Conservation (phyloP, 345 rosid species). For the Gossypium anomalum region DNA sequence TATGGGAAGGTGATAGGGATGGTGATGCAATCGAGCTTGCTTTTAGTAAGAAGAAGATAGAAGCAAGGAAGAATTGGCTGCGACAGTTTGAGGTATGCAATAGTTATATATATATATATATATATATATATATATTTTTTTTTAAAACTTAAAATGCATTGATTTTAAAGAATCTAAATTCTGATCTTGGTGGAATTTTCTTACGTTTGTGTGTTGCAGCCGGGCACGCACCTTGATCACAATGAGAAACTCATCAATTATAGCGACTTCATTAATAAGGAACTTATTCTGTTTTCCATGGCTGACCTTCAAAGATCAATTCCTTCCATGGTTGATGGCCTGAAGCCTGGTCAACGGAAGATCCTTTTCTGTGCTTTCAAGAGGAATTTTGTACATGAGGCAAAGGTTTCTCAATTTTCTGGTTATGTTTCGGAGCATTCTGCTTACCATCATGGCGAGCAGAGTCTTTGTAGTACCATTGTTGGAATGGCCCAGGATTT, state of each 20-base stretch:
- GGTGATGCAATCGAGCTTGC: constrained; percentile 96
- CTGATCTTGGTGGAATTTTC: constrained; percentile 10
- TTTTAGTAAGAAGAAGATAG: constrained; percentile 92
- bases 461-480: constrained; percentile 77
- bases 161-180: neutral
- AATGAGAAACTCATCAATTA: constrained; percentile 53
- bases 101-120: neutral
- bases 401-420: constrained; percentile 73
- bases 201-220: constrained; percentile 42
- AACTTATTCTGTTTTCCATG: constrained; percentile 88
- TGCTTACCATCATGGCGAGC: constrained; percentile 97
- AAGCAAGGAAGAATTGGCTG: constrained; percentile 95
- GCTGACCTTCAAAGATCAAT: constrained; percentile 98
- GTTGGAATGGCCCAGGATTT: constrained; percentile 96
- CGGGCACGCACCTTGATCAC: constrained; percentile 90
- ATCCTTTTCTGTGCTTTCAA: constrained; percentile 84
- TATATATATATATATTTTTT: no score
- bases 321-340: constrained; percentile 95
- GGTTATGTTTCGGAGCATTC: constrained; percentile 89
- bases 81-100: constrained; percentile 63
- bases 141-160: neutral
- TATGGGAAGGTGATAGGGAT: constrained; percentile 75
- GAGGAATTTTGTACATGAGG: constrained; percentile 68
- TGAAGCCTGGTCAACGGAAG: constrained; percentile 97
- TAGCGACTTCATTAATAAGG: constrained; percentile 93